Base-by-base conservation (phyloP, 208 protist species). In the Acanthamoeba healyi region DNA sequence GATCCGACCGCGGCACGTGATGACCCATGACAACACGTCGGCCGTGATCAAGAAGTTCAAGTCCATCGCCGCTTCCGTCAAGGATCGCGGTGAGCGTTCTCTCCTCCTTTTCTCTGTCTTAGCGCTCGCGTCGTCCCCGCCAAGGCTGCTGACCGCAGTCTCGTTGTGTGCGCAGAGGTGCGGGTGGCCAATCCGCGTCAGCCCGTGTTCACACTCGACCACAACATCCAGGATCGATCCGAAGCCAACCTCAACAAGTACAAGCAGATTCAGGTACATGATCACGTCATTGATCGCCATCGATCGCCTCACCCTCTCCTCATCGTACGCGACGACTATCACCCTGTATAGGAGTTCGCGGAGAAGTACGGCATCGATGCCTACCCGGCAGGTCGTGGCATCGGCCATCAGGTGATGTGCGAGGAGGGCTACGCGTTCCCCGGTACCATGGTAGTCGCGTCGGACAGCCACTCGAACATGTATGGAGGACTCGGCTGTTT, bases 401-500 rank as follows among this genome's bases (percentile, higher is more conserved):
- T 98, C 42, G 97, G 96, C 12, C 97, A 98, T 84, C 96, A 97
- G 81, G 90, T 95, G 15, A 98, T 98, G 97, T 79, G 90, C 61
- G 97, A 98, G 90, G 96, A 98, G 88, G 97, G 96, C n/a, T 97
- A 97, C 82, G 96, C 94, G 9, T 94, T 84, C 49, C 97, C 97
- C 26, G 58, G 82, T 34, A 97, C 70, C 19, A 89, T 98, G 46
- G 94, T 97, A 2, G 96, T 98, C 4, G 97, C 96, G 14, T 95
- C 93, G 67, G 97, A 98, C 91, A 96, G 92, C 38, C 97, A 98
- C 90, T 97, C 95, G 1, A 98, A 98, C 90, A 98, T 98, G 97
- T 97, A 95, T 40, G 97, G 97, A 1, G 97, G 97, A 12, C 44
- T 98, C 26, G 97, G 97, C n/a, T 97, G 96, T 81, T 91, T 98